Evolutionary conservation across 345 rosid species (phyloP).

Genomic region (Pelargonium nanum): DNA sequence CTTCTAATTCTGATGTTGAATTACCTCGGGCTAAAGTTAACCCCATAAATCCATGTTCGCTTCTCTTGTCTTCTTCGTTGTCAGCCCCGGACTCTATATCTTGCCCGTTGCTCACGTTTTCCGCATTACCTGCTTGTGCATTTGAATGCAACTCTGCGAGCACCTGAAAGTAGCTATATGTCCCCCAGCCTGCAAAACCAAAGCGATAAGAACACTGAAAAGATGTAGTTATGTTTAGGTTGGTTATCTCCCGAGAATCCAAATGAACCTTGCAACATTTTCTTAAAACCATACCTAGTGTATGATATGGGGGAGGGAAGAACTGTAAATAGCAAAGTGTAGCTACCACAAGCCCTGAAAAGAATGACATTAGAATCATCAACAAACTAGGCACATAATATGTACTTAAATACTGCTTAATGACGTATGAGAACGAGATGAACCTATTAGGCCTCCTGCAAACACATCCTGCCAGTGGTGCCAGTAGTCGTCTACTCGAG

Average conservation of each 20-base stretch:
- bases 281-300: neutral
- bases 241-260: too few species aligned
- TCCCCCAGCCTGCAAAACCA: neutral
- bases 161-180: neutral
- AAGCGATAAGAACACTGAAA: neutral
- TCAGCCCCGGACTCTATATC: neutral
- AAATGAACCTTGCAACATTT: neutral
- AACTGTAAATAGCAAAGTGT: neutral
- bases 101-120: neutral
- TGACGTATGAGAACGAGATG: neutral
- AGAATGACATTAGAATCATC: neutral
- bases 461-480: slow-evolving; percentile 43
- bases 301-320: neutral
- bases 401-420: neutral
- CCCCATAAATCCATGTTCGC: neutral
- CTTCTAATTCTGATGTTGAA: neutral
- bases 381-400: neutral
- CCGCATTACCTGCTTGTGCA: neutral
- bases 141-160: neutral
- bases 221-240: neutral
- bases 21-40: neutral
- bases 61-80: neutral
- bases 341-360: neutral
- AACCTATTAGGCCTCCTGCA: slow-evolving; percentile 33
- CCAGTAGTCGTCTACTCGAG: slow-evolving; percentile 42